Evolutionary conservation across 2,329 filamentous ascomycete species (phyloP).

Genomic region (Nigrospora oryzae): DNA sequence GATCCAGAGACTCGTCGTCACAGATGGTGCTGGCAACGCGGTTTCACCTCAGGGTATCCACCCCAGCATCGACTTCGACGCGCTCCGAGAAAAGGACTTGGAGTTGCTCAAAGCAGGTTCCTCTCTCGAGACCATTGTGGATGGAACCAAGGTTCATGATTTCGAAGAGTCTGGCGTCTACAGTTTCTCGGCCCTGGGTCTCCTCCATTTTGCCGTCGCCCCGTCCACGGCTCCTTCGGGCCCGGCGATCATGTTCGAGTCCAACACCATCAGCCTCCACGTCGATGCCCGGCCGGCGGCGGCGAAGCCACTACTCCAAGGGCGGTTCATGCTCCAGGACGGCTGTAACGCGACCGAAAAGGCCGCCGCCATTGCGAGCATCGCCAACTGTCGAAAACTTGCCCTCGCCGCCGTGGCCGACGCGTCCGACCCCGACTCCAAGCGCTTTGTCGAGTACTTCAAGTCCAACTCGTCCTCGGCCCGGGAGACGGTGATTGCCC

Average conservation of each 20-base stretch:
- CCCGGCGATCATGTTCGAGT: constrained; percentile 7
- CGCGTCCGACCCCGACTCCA: constrained; percentile 8
- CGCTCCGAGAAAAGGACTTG: constrained; percentile 9
- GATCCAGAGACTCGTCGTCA: constrained; percentile 7
- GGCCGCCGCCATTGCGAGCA: constrained; percentile 7
- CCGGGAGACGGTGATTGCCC: constrained; percentile 7
- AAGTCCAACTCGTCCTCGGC: constrained; percentile 9
- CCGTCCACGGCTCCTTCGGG: constrained; percentile 6
- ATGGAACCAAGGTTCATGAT: constrained; percentile 7
- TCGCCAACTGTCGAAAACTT: constrained; percentile 9
- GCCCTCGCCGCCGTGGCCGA: constrained; percentile 11
- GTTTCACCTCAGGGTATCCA: constrained; percentile 9
- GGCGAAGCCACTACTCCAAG: constrained; percentile 2
- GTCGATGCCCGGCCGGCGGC: constrained; percentile 5
- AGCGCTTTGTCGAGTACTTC: constrained; percentile 14
- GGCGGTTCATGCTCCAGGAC: constrained; percentile 7
- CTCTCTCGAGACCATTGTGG: constrained; percentile 8
- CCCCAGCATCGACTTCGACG: constrained; percentile 9
- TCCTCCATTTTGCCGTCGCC: constrained; percentile 8
- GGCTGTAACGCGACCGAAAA: constrained; percentile 8
- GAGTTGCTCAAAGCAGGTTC: constrained; percentile 6
- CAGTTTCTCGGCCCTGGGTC: constrained; percentile 7
- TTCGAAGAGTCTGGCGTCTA: constrained; percentile 10
- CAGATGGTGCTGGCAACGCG: constrained; percentile 7
- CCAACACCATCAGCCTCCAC: constrained; percentile 48